phyloP scores from a whole-genome alignment of 768 basidiomycete genomes.

The Lactarius tabidus region DNA sequence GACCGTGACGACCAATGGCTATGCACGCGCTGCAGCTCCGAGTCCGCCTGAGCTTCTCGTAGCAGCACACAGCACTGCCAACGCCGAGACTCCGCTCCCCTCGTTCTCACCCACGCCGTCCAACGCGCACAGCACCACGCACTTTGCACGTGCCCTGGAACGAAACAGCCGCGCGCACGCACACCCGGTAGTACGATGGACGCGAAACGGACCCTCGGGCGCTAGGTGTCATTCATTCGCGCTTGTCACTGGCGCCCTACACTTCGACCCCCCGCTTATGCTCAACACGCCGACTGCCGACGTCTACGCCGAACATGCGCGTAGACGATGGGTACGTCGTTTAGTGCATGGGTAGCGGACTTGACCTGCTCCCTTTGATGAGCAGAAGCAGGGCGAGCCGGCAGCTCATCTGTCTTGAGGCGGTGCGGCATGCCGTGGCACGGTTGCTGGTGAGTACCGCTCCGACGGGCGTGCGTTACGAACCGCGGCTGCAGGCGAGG shows the following conservation, averaged over 20 bases:
- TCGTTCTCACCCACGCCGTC: constrained; percentile 22
- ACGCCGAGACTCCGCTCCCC: no score
- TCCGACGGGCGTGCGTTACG: constrained; percentile 47
- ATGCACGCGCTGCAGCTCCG: constrained; percentile 87
- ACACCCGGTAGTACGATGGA: constrained; percentile 63
- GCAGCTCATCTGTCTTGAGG: constrained; percentile 40
- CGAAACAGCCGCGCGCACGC: constrained; percentile 24
- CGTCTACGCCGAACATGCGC: constrained; percentile 31
- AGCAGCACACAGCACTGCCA: constrained; percentile 14
- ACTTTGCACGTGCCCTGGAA: no score
- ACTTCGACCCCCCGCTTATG: constrained; percentile 49
- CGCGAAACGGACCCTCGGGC: constrained; percentile 86
- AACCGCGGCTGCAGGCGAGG: constrained; percentile 13
- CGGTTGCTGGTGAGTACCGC: constrained; percentile 64
- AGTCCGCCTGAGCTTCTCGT: constrained; percentile 76
- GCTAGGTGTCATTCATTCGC: constrained; percentile 81
- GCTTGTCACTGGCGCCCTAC: constrained; percentile 62
- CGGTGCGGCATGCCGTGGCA: constrained; percentile 52
- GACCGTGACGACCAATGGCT: constrained; percentile 51
- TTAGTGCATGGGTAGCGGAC: neutral
- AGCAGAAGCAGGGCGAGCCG: constrained; percentile 32
- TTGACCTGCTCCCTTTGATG: neutral
- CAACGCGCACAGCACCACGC: neutral
- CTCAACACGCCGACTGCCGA: no score
- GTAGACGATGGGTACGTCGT: constrained; percentile 30